Base-by-base conservation (phyloP, 305 asterid genomes). In the Euphrasia arctica region DNA sequence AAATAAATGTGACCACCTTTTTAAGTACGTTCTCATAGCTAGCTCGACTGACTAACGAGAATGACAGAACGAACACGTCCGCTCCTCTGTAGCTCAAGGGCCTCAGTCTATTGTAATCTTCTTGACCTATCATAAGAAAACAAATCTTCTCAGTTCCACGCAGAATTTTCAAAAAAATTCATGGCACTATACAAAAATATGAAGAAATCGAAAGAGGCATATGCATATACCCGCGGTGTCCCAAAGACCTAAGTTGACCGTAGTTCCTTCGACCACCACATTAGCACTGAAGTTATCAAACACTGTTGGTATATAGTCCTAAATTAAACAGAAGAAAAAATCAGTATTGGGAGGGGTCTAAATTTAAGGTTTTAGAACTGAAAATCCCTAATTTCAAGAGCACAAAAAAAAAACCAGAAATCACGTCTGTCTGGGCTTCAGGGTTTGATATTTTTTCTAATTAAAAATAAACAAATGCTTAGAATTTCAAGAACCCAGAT, bases 231-330 rank as follows among this genome's bases (percentile, higher is more conserved):
- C 98, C 75, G 97, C 97, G 62, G 98, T 89, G 76, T 92, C 98
- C 96, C 98, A 92, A 67, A 92, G 96, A 70, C 98, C 98, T 69
- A 92, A 77, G 77, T 92, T 92, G 66, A 92, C 97, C 22, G 96
- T 87, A 70, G 86, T 87, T 73, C 96, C 93, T 78, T 92, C 98
- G 71, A 86, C 97, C 6, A 85, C 94, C 77, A 92, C 97, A 81
- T 92, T 89, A 70, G 98, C 98, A 66, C 98, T 92, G 85, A 91
- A 91, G 85, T 89, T 91, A 74, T 91, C 97, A 67, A 91, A 91
- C 71, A 91, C 98, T 2, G 97, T 88, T 1, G 97, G 98, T 65
- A 91, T 75, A 52, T 89, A 91, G 72, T 91, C 98, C 97, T 91
- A 75, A 70, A 79, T 69, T 63, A 59, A 62, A 66, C 70, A 70